These are phyloP conservation scores for Conticribra weissflogii DNA, from an alignment of 108 stramenopile genomes.

Conservation along the genomic window DNA sequence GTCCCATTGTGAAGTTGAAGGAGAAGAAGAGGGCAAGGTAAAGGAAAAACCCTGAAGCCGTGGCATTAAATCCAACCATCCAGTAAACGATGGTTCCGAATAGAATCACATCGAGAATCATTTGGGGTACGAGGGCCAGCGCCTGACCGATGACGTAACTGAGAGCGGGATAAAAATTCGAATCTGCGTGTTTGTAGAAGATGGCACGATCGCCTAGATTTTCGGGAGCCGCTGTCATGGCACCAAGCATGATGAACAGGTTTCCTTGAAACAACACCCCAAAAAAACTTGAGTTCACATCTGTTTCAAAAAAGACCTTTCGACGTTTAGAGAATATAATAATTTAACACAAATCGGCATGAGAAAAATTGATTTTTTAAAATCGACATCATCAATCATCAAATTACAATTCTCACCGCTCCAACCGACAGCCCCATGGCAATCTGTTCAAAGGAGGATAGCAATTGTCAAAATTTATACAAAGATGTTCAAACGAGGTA, in stretches of 20 bases:
- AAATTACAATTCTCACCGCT: conserved; percentile 27
- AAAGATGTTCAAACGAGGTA: too few relatives aligned
- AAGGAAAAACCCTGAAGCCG: conserved; percentile 28
- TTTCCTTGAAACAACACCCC: conserved; percentile 54
- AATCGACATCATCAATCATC: too few relatives aligned
- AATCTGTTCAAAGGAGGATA: neutral
- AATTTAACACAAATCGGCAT: too few relatives aligned
- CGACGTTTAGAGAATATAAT: too few relatives aligned
- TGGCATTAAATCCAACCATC: conserved; percentile 42
- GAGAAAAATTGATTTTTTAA: too few relatives aligned
- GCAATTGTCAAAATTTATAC: neutral
- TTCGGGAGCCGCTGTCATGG: conserved; percentile 59
- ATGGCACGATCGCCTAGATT: conserved; percentile 54
- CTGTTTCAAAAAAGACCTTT: conserved; percentile 58
- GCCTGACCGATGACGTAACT: conserved; percentile 40
- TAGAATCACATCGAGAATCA: conserved; percentile 36
- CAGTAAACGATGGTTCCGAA: conserved; percentile 48
- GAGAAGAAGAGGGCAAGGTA: conserved; percentile 40
- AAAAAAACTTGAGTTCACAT: conserved; percentile 34
- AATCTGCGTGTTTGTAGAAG: conserved; percentile 71
- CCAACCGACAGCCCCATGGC: conserved; percentile 80
- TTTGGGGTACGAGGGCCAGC: conserved; percentile 38
- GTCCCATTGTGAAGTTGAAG: conserved; percentile 32
- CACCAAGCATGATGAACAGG: conserved; percentile 53
- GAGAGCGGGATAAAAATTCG: conserved; percentile 63